Evolutionary conservation across 192 early-diverging fungal genomes (phyloP).

Genomic region (Backusella westeae): DNA sequence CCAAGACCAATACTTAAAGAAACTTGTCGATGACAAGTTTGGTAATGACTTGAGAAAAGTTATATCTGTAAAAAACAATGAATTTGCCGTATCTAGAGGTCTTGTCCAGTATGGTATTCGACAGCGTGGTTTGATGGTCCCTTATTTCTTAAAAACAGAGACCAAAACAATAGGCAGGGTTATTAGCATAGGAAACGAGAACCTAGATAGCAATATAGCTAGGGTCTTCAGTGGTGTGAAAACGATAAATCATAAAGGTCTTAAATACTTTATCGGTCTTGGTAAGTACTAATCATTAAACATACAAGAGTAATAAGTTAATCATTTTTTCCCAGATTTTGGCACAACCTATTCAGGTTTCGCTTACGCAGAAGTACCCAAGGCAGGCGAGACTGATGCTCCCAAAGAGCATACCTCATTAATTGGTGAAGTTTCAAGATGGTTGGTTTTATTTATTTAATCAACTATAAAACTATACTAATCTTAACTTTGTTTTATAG

Average conservation of each 20-base stretch:
- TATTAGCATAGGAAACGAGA: neutral
- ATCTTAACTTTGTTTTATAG: neutral
- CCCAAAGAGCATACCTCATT: constrained; percentile 35
- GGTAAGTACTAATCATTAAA: neutral
- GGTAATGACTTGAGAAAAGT: neutral
- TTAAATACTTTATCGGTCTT: neutral
- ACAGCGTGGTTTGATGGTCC: neutral
- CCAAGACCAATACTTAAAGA: neutral
- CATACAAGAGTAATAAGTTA: neutral
- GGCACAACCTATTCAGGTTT: constrained; percentile 52
- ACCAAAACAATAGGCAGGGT: neutral
- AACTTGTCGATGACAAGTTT: neutral
- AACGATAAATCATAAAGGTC: neutral
- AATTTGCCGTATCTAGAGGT: neutral
- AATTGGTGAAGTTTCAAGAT: constrained; percentile 20
- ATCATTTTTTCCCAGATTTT: neutral
- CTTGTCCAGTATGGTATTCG: neutral
- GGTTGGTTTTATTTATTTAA: neutral
- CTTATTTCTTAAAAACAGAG: neutral
- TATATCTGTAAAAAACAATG: neutral
- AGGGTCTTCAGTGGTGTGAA: neutral
- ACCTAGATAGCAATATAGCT: neutral
- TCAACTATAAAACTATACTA: neutral
- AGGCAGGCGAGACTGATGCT: constrained; percentile 29
- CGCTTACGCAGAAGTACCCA: constrained; percentile 41